These are phyloP conservation scores for Pythium apleroticum DNA, from an alignment of 352 stramenopile genomes.

Conservation along the genomic window DNA sequence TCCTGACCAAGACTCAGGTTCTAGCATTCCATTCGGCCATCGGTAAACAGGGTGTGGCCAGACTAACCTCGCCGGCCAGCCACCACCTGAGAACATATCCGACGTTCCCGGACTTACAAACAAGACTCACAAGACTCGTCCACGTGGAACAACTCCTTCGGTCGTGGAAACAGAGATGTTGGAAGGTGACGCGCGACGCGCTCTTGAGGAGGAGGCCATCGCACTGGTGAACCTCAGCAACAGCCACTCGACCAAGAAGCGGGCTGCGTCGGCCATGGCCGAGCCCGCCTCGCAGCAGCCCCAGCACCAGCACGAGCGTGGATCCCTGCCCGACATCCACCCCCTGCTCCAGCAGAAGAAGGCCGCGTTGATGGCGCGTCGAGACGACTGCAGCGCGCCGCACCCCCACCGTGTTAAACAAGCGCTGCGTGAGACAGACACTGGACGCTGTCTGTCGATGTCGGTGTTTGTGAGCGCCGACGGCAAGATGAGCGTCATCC, in stretches of 20 bases:
- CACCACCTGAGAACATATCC: constrained; percentile 8
- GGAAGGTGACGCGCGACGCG: constrained; percentile 51
- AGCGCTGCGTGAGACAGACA: constrained; percentile 12
- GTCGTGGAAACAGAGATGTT: constrained; percentile 32
- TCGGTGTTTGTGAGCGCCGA: constrained; percentile 33
- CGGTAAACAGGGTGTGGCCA: background rate
- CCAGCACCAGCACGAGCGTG: background rate
- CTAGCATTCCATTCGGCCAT: constrained; percentile 1
- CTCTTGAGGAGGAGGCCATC: constrained; percentile 67
- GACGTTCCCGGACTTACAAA: background rate
- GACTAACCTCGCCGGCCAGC: background rate
- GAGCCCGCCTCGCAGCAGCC: background rate
- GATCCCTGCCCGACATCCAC: constrained; percentile 16
- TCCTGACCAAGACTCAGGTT: constrained; percentile 5
- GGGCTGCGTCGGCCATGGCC: background rate
- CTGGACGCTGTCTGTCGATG: constrained; percentile 26
- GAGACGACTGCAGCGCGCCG: constrained; percentile 23
- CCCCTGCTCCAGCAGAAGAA: constrained; percentile 33
- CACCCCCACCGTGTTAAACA: constrained; percentile 18
- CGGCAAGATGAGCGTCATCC: constrained; percentile 15
- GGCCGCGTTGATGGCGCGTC: constrained; percentile 31
- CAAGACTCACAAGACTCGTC: background rate
- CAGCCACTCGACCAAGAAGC: constrained; percentile 15
- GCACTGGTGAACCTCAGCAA: constrained; percentile 69
- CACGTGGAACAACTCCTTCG: background rate